These are phyloP conservation scores for Fraxinus greggii DNA, from an alignment of 305 asterid genomes.

Conservation along the genomic window DNA sequence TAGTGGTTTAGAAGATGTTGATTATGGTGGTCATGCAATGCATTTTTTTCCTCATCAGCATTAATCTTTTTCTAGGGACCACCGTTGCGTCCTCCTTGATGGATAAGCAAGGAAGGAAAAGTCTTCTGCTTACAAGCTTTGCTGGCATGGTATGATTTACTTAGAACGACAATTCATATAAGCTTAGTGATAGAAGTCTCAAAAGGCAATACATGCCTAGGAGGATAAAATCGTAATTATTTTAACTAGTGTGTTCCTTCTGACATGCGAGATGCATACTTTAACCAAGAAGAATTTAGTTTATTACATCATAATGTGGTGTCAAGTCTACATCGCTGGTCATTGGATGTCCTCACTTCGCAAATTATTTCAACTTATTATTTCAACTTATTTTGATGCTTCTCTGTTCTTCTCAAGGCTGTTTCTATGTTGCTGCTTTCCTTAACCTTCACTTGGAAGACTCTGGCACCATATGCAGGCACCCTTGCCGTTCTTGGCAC, in stretches of 20 bases:
- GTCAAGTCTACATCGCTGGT: not conserved
- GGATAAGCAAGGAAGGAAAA: slow-evolving; percentile 95
- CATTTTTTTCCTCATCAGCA: slow-evolving; percentile 22
- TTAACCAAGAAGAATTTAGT: not conserved
- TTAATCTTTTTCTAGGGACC: slow-evolving; percentile 56
- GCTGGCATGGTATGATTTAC: slow-evolving; percentile 71
- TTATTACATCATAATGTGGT: not conserved
- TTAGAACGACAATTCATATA: not conserved
- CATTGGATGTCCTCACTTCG: not conserved
- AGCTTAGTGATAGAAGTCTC: not conserved
- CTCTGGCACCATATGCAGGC: slow-evolving; percentile 82
- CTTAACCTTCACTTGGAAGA: slow-evolving; percentile 75
- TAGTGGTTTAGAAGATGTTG: slow-evolving; percentile 1
- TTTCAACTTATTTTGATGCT: slow-evolving; percentile 11
- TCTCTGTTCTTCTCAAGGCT: slow-evolving; percentile 46
- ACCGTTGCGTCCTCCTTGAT: slow-evolving; percentile 85
- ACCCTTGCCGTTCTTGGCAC: slow-evolving; percentile 86
- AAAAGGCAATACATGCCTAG: not conserved
- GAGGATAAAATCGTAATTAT: not conserved
- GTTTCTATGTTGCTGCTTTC: slow-evolving; percentile 88
- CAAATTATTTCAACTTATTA: not conserved
- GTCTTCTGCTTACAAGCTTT: slow-evolving; percentile 86
- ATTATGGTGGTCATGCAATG: slow-evolving; percentile 14
- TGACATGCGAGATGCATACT: not conserved
- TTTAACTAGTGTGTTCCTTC: not conserved